phyloP scores from a whole-genome alignment of 2,329 filamentous ascomycete species.

The Calonectria pauciramosa region DNA sequence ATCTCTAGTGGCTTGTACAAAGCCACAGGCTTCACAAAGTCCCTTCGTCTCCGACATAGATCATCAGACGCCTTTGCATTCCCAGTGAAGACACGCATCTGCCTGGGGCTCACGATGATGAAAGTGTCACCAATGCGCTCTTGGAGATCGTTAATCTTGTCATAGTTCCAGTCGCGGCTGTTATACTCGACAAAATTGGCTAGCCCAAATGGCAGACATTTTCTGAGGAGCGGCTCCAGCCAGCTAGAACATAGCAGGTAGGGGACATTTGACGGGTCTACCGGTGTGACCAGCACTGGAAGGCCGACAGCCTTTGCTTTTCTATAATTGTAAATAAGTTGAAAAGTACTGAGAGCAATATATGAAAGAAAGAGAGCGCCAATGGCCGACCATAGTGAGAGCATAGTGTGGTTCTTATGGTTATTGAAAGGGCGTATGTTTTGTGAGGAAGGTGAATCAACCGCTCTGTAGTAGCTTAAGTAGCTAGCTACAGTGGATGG shows the following conservation, averaged over 20 bases:
- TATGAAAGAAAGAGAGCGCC: constrained; percentile 10
- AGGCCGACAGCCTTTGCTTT: constrained; percentile 34
- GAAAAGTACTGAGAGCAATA: constrained; percentile 10
- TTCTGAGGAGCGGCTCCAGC: constrained; percentile 30
- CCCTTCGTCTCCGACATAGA: constrained; percentile 32
- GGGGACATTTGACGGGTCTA: constrained; percentile 38
- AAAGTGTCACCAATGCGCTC: constrained; percentile 39
- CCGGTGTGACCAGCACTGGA: constrained; percentile 32
- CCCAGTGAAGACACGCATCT: constrained; percentile 37
- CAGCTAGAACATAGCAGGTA: constrained; percentile 31
- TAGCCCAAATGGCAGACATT: constrained; percentile 21
- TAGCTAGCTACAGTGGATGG: constrained; percentile 24
- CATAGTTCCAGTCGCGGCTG: constrained; percentile 40
- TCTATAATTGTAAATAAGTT: constrained; percentile 31
- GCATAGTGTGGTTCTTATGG: constrained; percentile 18
- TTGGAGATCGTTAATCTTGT: constrained; percentile 35
- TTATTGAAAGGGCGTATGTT: not conserved
- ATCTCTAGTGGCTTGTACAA: constrained; percentile 40
- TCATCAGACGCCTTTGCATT: constrained; percentile 37
- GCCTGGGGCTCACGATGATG: constrained; percentile 38
- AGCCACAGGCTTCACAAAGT: constrained; percentile 37
- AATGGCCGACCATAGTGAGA: constrained; percentile 18
- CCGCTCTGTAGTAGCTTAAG: constrained; percentile 9
- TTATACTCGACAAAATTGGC: constrained; percentile 41
- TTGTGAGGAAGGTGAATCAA: not conserved